These are phyloP conservation scores for Candida hungchunana DNA, from an alignment of 805 yeast species.

Conservation along the genomic window DNA sequence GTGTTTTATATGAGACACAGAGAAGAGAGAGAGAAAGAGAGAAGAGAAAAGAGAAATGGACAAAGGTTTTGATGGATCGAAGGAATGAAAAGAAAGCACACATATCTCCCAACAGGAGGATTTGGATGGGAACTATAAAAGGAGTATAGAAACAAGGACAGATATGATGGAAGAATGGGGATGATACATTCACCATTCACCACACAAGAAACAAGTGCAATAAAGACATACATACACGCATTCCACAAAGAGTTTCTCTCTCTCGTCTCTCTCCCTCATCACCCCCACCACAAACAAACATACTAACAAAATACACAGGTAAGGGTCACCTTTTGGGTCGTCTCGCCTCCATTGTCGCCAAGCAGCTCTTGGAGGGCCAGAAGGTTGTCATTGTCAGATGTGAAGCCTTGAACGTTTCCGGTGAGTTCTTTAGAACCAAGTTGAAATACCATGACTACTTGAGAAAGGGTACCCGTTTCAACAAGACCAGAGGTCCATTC, in stretches of 20 bases:
- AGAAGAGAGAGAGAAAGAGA: conserved; percentile 1
- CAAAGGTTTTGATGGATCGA: too few species aligned
- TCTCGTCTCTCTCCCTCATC: background rate
- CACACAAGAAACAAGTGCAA: too few species aligned
- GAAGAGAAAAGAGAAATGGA: background rate
- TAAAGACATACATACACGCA: too few species aligned
- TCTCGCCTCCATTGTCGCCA: conserved; percentile 97
- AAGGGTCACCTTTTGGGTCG: conserved; percentile 99
- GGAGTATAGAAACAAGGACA: too few species aligned
- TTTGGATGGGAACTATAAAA: too few species aligned
- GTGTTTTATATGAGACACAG: background rate
- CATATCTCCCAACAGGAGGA: too few species aligned
- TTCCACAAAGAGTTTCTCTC: too few species aligned
- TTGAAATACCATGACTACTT: conserved; percentile 99
- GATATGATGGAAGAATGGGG: too few species aligned
- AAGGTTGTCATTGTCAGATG: conserved; percentile 96
- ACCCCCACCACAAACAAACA: background rate
- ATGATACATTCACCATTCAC: too few species aligned
- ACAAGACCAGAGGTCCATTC: conserved; percentile 99
- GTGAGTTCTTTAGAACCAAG: conserved; percentile 99
- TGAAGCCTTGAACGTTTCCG: conserved; percentile 97
- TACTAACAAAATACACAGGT: conserved; percentile 39
- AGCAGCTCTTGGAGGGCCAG: conserved; percentile 98
- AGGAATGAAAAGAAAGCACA: too few species aligned
- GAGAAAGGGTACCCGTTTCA: conserved; percentile 98